Evolutionary conservation across 2,329 filamentous ascomycete genomes (phyloP).

Genomic region (Colletotrichum horii): DNA sequence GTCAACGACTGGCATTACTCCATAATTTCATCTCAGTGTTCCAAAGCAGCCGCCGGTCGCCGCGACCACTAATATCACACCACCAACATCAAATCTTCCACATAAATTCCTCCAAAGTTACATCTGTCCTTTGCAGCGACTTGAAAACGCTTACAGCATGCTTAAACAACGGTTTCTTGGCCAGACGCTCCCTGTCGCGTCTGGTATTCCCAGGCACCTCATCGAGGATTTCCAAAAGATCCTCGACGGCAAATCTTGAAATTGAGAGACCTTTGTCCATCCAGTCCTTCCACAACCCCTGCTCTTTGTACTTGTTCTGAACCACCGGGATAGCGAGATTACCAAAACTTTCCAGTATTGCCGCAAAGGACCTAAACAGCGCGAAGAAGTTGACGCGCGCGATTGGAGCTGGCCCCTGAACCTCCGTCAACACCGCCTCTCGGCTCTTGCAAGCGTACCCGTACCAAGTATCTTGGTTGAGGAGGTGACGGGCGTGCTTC

Average conservation of each 20-base stretch:
- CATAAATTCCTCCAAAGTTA: background rate
- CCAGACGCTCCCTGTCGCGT: fast-evolving
- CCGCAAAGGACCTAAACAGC: background rate
- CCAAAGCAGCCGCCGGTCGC: too few relatives aligned
- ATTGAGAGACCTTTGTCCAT: fast-evolving
- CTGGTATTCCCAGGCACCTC: fast-evolving
- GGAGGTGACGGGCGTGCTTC: fast-evolving
- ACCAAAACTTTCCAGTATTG: background rate
- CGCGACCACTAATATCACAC: too few relatives aligned
- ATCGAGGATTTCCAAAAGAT: background rate
- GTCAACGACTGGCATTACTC: too few relatives aligned
- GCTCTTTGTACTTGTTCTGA: background rate
- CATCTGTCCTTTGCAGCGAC: fast-evolving
- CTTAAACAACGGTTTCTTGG: fast-evolving
- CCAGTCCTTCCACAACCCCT: background rate
- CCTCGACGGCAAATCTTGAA: background rate
- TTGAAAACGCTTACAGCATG: background rate
- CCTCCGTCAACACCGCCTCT: fast-evolving
- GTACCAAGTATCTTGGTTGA: fast-evolving
- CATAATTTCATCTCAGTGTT: too few relatives aligned
- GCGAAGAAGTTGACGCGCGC: background rate
- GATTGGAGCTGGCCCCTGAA: fast-evolving
- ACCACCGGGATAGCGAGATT: fast-evolving
- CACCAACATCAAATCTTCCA: background rate
- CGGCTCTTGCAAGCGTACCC: background rate